A percentile compares a stretch with the other conserved stretches of the same genome.
phyloP scores from a whole-genome alignment of 192 early-diverging fungal species.

The Piromyces sp. region DNA sequence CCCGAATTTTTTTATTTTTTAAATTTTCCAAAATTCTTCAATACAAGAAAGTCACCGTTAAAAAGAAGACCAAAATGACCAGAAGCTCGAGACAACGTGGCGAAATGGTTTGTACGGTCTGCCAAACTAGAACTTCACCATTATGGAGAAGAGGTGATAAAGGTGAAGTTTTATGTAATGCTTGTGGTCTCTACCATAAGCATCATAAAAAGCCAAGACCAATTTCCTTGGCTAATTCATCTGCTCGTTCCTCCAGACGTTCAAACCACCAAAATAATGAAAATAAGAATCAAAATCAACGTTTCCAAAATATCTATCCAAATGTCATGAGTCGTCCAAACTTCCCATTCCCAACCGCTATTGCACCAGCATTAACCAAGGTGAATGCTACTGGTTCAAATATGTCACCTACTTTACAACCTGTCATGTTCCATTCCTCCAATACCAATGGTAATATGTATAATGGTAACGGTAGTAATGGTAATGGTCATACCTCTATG shows the following conservation, averaged over 20 bases:
- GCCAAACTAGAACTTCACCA: not conserved
- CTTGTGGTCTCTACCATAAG: not conserved
- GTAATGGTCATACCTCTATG: not conserved
- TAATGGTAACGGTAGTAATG: no score
- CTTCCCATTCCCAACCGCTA: not conserved
- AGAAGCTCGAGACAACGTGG: not conserved
- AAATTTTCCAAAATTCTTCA: not conserved
- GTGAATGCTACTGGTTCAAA: not conserved
- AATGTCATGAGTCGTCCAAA: not conserved
- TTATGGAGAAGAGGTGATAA: not conserved
- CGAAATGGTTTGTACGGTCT: not conserved
- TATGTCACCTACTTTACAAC: not conserved
- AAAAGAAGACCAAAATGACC: not conserved
- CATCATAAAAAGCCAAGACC: not conserved
- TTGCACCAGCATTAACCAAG: not conserved
- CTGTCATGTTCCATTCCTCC: not conserved
- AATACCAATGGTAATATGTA: not conserved
- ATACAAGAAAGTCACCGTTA: not conserved
- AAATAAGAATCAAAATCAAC: not conserved
- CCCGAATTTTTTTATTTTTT: not conserved
- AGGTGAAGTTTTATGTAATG: not conserved
- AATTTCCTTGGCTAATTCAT: not conserved
- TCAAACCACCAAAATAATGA: not conserved
- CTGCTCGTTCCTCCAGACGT: not conserved
- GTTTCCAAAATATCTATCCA: not conserved